Conservation (phyloP, 768 basidiomycete genomes). For the Boletellus ananas region DNA sequence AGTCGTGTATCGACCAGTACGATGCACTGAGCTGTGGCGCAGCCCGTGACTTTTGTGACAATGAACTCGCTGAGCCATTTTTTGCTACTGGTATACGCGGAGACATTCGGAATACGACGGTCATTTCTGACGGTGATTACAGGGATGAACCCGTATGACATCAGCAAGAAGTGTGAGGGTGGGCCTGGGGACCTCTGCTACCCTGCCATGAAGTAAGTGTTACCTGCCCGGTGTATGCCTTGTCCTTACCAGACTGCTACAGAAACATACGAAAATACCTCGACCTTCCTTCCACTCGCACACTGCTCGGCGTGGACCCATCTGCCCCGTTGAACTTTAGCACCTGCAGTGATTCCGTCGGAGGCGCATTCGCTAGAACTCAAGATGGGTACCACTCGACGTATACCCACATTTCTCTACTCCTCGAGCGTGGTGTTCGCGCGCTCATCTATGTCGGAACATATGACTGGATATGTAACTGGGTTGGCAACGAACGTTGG, state of each 20-base stretch:
- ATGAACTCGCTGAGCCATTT: conserved; percentile 34
- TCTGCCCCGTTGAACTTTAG: conserved; percentile 38
- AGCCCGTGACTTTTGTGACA: conserved; percentile 63
- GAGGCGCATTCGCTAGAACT: conserved; percentile 41
- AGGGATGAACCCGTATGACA: conserved; percentile 64
- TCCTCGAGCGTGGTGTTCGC: conserved; percentile 74
- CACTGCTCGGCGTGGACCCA: conserved; percentile 59
- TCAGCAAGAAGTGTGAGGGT: conserved; percentile 58
- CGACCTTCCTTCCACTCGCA: conserved; percentile 50
- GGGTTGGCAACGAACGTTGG: conserved; percentile 76
- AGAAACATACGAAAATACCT: conserved; percentile 64
- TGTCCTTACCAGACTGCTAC: conserved; percentile 3
- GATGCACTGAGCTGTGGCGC: conserved; percentile 68
- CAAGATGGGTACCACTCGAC: conserved; percentile 39
- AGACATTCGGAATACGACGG: conserved; percentile 3
- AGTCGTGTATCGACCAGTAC: conserved; percentile 61
- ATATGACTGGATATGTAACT: conserved; percentile 80
- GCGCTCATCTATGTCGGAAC: conserved; percentile 73
- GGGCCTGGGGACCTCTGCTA: conserved; percentile 54
- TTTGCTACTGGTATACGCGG: conserved; percentile 29
- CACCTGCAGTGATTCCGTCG: conserved; percentile 42
- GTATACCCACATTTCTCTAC: conserved; percentile 37
- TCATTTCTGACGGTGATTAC: not conserved
- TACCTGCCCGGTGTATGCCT: not conserved
- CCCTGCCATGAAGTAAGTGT: conserved; percentile 42